Conservation (phyloP, 768 basidiomycete genomes). For the Pleurotus pulmonarius region DNA sequence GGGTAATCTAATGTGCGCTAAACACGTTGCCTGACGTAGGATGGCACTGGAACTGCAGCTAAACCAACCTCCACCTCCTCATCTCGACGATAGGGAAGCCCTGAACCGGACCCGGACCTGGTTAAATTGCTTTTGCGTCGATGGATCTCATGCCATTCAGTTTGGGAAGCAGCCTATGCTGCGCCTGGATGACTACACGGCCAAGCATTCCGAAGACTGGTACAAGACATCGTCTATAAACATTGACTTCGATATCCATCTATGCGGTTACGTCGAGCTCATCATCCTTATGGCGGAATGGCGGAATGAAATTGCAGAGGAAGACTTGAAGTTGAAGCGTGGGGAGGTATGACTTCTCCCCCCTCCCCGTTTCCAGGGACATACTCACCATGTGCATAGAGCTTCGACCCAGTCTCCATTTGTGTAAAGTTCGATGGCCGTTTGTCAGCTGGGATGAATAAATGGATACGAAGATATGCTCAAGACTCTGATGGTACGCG, state of each 20-base stretch:
- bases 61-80: constrained; percentile 46
- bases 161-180: constrained; percentile 73
- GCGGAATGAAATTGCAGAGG: constrained; percentile 21
- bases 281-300: constrained; percentile 47
- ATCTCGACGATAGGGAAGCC: constrained; percentile 57
- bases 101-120: constrained; percentile 72
- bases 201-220: constrained; percentile 47
- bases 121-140: constrained; percentile 74
- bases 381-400: constrained; percentile 19
- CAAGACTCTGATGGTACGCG: constrained; percentile 31
- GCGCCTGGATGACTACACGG: constrained; percentile 55
- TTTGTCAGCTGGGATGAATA: constrained; percentile 31
- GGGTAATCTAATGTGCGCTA: too few relatives aligned
- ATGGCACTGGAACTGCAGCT: constrained; percentile 73
- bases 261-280: constrained; percentile 51
- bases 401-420: constrained; percentile 26
- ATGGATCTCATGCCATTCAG: constrained; percentile 71
- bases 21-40: constrained; percentile 24
- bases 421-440: constrained; percentile 34
- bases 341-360: not conserved
- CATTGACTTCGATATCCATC: constrained; percentile 39
- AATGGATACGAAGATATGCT: constrained; percentile 38
- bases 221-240: constrained; percentile 39
- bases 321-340: constrained; percentile 10
- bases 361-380: not conserved